Percentiles rank a stretch among this genome's conserved stretches.
These are phyloP conservation scores for Lophium mytilinum DNA, from an alignment of 495 filamentous ascomycete species.

Conservation along the genomic window DNA sequence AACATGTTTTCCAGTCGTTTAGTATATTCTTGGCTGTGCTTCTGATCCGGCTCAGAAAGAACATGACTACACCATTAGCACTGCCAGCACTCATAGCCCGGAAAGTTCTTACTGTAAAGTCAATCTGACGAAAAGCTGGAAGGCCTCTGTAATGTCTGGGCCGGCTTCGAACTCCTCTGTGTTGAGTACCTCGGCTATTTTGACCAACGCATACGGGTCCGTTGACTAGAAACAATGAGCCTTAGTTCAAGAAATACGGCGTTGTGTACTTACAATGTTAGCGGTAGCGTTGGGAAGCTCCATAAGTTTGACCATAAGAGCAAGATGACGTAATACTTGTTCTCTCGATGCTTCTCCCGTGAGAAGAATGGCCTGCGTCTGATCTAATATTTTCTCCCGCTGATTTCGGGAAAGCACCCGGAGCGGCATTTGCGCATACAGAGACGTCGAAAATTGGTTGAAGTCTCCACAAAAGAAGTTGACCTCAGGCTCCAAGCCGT, in stretches of 20 bases:
- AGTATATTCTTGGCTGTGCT: neutral
- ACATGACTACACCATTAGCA: neutral
- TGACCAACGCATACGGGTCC: neutral
- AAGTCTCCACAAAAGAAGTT: neutral
- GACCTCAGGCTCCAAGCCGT: neutral
- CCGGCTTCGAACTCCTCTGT: neutral
- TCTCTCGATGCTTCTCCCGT: neutral
- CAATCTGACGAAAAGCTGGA: neutral
- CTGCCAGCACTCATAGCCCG: neutral
- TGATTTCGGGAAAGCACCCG: neutral
- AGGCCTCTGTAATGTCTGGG: neutral
- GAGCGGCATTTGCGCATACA: neutral
- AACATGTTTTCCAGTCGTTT: neutral
- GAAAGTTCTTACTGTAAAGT: neutral
- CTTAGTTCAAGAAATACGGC: neutral
- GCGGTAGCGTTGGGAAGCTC: slow-evolving; percentile 20
- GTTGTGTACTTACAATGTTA: slow-evolving; percentile 4
- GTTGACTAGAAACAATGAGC: slow-evolving; percentile 4
- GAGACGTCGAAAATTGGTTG: neutral
- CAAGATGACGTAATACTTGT: neutral
- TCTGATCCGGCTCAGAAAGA: neutral
- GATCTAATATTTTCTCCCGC: slow-evolving; percentile 5
- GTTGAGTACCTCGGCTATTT: neutral
- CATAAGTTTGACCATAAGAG: slow-evolving; percentile 15
- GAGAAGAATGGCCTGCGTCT: slow-evolving; percentile 2